Evolutionary conservation across 495 filamentous ascomycete genomes (phyloP).

Genomic region (Xylaria intraflava): DNA sequence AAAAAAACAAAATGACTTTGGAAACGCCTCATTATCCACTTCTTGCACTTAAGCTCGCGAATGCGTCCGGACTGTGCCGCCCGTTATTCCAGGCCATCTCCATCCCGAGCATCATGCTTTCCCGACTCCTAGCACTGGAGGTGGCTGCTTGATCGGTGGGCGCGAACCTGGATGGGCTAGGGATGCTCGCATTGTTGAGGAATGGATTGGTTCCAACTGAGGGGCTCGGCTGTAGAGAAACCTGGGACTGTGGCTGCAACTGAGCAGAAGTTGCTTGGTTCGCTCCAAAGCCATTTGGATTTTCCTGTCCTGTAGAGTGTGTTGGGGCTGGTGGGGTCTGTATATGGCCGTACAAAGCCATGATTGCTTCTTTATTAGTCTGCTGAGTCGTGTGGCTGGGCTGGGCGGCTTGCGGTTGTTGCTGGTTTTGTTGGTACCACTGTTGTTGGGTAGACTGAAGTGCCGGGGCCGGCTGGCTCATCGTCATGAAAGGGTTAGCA

Average conservation of each 20-base stretch:
- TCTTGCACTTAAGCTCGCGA: constrained; percentile 81
- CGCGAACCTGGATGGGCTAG: constrained; percentile 12
- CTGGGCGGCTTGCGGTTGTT: constrained; percentile 25
- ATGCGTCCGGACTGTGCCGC: constrained; percentile 91
- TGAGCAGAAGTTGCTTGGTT: constrained; percentile 14
- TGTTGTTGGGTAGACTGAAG: constrained; percentile 30
- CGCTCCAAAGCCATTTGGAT: constrained; percentile 12
- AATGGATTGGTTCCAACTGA: constrained; percentile 42
- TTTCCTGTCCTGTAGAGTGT: constrained; percentile 14
- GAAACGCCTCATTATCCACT: constrained; percentile 11
- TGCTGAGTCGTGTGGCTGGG: constrained; percentile 26
- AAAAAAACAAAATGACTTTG: background rate
- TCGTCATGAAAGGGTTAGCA: constrained; percentile 51
- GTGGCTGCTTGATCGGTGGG: constrained; percentile 35
- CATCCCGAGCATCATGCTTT: constrained; percentile 74
- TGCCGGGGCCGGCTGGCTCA: constrained; percentile 28
- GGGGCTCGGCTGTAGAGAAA: constrained; percentile 11
- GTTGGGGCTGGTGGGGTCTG: constrained; percentile 55
- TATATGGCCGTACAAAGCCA: constrained; percentile 78
- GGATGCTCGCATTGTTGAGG: constrained; percentile 14
- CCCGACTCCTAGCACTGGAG: constrained; percentile 57
- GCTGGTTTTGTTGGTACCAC: constrained; percentile 33
- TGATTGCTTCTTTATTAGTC: constrained; percentile 73
- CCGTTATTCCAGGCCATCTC: constrained; percentile 65
- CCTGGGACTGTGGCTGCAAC: constrained; percentile 16